A percentile compares a stretch with the other conserved stretches of the same genome.
phyloP scores from a whole-genome alignment of 2,329 filamentous ascomycete species.

The Kalmusia sp. region DNA sequence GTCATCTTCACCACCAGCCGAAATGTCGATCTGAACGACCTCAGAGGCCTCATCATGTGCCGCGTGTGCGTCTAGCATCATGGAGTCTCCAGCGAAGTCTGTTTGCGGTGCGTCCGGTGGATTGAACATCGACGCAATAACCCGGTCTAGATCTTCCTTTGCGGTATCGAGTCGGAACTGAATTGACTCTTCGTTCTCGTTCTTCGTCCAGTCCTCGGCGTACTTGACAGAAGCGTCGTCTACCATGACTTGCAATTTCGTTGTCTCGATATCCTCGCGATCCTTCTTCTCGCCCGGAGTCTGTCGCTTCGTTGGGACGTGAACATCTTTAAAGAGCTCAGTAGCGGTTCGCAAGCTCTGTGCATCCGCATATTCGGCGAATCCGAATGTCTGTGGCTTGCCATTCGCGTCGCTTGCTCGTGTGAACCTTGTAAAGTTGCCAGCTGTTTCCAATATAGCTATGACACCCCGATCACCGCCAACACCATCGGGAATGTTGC shows the following conservation, averaged over 20 bases:
- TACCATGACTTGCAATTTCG: constrained; percentile 51
- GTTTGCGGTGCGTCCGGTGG: constrained; percentile 53
- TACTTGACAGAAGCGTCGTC: constrained; percentile 86
- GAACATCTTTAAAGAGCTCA: constrained; percentile 81
- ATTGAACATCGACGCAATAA: constrained; percentile 75
- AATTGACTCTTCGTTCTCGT: constrained; percentile 67
- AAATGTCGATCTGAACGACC: constrained; percentile 86
- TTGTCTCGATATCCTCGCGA: constrained; percentile 48
- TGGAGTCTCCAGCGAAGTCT: constrained; percentile 71
- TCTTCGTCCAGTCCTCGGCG: constrained; percentile 77
- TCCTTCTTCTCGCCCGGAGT: constrained; percentile 53
- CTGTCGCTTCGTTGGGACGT: constrained; percentile 82
- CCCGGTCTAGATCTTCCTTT: constrained; percentile 70
- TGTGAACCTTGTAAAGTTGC: constrained; percentile 84
- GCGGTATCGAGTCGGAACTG: constrained; percentile 75
- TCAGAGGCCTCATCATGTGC: constrained; percentile 72
- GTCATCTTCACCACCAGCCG: constrained; percentile 75
- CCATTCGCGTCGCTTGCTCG: constrained; percentile 77
- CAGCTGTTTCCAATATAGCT: constrained; percentile 77
- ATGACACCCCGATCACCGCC: constrained; percentile 82
- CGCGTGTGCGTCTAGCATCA: constrained; percentile 68
- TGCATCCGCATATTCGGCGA: constrained; percentile 92
- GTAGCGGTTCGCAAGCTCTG: constrained; percentile 86
- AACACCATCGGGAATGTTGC: constrained; percentile 80
- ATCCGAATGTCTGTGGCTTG: constrained; percentile 87